Conservation (phyloP, 768 basidiomycete species). For the Nidularia pulvinata region DNA sequence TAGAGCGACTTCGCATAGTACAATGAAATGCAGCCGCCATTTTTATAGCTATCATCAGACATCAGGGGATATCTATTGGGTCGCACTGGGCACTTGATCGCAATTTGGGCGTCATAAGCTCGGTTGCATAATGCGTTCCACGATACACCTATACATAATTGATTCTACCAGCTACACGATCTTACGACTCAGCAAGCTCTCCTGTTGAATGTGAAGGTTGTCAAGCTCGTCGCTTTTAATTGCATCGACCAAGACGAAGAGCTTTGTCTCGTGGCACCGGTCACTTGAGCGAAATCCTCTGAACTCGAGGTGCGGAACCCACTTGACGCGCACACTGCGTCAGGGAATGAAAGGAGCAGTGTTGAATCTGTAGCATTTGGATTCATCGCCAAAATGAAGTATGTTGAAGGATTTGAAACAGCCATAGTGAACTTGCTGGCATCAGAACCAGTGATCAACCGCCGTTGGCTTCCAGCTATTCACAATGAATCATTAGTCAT, state of each 20-base stretch:
- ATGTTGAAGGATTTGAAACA: slow-evolving; percentile 21
- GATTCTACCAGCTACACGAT: no score
- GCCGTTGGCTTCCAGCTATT: slow-evolving; percentile 33
- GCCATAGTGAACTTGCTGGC: slow-evolving; percentile 27
- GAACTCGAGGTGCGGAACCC: slow-evolving; percentile 26
- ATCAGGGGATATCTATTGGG: no score
- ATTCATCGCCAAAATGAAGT: slow-evolving; percentile 31
- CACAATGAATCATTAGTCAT: background rate
- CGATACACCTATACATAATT: no score
- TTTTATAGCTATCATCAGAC: no score
- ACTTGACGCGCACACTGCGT: slow-evolving; percentile 20
- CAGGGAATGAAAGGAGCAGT: slow-evolving; percentile 29
- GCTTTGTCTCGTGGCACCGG: slow-evolving; percentile 17
- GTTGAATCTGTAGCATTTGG: slow-evolving; percentile 21
- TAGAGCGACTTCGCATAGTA: no score
- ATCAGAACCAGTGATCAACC: slow-evolving; percentile 25
- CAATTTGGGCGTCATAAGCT: no score
- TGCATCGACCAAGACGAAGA: slow-evolving; percentile 22
- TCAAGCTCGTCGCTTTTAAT: slow-evolving; percentile 28
- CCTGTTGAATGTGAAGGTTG: slow-evolving; percentile 28
- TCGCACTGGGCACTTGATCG: no score
- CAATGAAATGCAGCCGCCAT: no score
- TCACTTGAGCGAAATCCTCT: slow-evolving; percentile 29
- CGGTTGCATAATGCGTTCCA: no score
- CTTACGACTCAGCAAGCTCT: slow-evolving; percentile 34